A percentile compares a stretch with the other conserved stretches of the same genome.
Conservation (phyloP, 2,329 filamentous ascomycete genomes). For the Penicillium sp. region DNA sequence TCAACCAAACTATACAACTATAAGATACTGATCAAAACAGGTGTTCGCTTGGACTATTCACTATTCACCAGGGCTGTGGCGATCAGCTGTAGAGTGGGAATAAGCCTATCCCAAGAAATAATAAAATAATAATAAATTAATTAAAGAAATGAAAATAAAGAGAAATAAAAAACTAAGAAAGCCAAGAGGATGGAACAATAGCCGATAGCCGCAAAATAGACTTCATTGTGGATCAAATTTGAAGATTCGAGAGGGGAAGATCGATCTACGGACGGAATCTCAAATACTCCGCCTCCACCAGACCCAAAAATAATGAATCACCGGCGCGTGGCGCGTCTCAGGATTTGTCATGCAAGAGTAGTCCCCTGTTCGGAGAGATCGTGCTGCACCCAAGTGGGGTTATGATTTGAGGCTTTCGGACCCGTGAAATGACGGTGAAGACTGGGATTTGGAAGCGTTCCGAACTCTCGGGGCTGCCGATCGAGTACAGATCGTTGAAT, state of each 20-base stretch:
- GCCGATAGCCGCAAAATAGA: neutral
- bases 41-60: too few relatives aligned
- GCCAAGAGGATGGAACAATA: too few relatives aligned
- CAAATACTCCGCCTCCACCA: conserved; percentile 1
- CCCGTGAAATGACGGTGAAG: neutral
- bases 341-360: conserved; percentile 18
- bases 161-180: too few relatives aligned
- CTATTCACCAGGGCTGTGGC: too few relatives aligned
- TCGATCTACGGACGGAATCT: neutral
- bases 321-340: conserved; percentile 11
- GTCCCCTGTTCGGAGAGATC: conserved; percentile 7
- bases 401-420: neutral
- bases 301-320: neutral
- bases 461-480: conserved; percentile 8
- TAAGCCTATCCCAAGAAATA: too few relatives aligned
- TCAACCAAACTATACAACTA: neutral
- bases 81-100: too few relatives aligned
- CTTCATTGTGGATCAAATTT: neutral
- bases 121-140: too few relatives aligned
- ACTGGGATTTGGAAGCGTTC: neutral
- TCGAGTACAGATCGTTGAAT: conserved; percentile 12
- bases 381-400: neutral
- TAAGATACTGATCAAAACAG: neutral
- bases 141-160: too few relatives aligned
- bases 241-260: neutral